A percentile compares a stretch with the other conserved stretches of the same genome.
phyloP scores from a whole-genome alignment of 2,329 filamentous ascomycete species.

The Aureobasidium sp. region DNA sequence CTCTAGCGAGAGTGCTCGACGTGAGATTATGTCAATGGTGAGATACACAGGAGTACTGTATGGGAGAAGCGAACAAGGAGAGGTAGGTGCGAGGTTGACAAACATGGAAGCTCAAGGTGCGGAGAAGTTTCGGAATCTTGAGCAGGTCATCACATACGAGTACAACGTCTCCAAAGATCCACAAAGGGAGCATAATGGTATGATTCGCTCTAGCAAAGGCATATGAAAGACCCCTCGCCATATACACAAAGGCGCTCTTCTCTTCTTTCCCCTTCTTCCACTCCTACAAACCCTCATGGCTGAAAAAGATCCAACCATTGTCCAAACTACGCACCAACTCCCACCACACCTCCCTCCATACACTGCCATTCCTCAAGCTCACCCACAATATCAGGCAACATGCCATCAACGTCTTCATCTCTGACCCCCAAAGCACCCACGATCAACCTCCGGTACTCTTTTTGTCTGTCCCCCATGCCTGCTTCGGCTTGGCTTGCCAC shows the following conservation, averaged over 20 bases:
- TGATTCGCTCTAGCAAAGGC: background rate
- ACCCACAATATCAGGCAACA: slow-evolving; percentile 42
- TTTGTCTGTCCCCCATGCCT: slow-evolving; percentile 64
- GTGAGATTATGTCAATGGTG: background rate
- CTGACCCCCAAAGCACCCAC: slow-evolving; percentile 59
- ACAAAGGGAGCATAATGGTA: background rate
- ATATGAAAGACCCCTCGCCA: background rate
- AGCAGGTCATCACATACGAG: too few species aligned
- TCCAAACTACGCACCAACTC: background rate
- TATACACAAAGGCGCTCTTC: background rate
- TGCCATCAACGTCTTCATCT: slow-evolving; percentile 61
- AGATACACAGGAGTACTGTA: background rate
- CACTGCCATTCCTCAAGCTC: slow-evolving; percentile 37
- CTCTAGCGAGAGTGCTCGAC: background rate
- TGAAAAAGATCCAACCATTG: too few species aligned
- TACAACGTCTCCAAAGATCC: background rate
- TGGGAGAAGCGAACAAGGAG: background rate
- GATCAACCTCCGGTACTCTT: slow-evolving; percentile 63
- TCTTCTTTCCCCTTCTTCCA: background rate
- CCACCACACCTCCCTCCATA: background rate
- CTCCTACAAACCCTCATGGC: background rate
- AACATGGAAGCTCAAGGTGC: background rate
- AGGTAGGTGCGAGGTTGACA: background rate
- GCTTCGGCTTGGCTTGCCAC: slow-evolving; percentile 60
- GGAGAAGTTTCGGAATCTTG: too few species aligned